phyloP scores from a whole-genome alignment of 164 flowering plant species.

The grape (Vitis vinifera) region ASM3070453v1 NC_081810.1:23043001-23043500 shows the following conservation, averaged over 20 bases:
- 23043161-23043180: constrained; percentile 53
- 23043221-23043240: constrained; percentile 74
- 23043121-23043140: constrained; percentile 91
- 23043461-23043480: too few relatives aligned
- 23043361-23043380: too few relatives aligned
- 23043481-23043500: too few relatives aligned
- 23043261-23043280: constrained; percentile 93
- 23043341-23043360: constrained; percentile 14
- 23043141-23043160: constrained; percentile 91
- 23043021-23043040: neutral
- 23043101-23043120: constrained; percentile 95
- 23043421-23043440: too few relatives aligned
- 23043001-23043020: too few relatives aligned
- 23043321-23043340: constrained; percentile 81
- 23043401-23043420: too few relatives aligned
- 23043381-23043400: too few relatives aligned
- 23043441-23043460: too few relatives aligned
- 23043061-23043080: neutral
- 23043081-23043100: constrained; percentile 94
- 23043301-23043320: constrained; percentile 58
- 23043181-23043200: constrained; percentile 80
- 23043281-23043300: constrained; percentile 90
- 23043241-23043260: constrained; percentile 76
- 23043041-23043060: constrained; percentile 11
- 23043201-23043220: constrained; percentile 81